Evolutionary conservation across 2,329 filamentous ascomycete species (phyloP).

Genomic region (Scorias spongiosa): DNA sequence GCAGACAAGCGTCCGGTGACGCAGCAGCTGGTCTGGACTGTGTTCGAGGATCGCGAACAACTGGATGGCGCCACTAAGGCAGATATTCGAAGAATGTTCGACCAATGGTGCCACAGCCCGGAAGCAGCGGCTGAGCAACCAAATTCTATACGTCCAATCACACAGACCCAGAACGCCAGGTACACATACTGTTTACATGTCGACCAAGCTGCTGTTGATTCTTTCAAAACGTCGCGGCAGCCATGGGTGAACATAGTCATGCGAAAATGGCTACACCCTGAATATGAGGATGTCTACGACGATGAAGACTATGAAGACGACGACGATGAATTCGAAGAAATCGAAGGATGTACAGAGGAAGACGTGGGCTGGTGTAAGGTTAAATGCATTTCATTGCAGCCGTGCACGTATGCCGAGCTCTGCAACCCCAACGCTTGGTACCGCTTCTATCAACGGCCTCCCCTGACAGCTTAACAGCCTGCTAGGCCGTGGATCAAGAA

Average conservation of each 20-base stretch:
- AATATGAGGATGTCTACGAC: neutral
- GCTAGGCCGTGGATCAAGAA: too few relatives aligned
- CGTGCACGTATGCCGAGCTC: neutral
- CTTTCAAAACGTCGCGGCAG: neutral
- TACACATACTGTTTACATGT: neutral
- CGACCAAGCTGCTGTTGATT: neutral
- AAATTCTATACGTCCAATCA: neutral
- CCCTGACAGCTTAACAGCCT: neutral
- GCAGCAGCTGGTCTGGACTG: neutral
- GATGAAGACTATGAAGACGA: neutral
- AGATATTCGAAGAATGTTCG: neutral
- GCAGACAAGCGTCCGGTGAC: neutral
- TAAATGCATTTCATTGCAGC: neutral
- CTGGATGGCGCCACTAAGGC: neutral
- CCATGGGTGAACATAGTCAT: neutral
- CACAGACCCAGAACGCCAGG: neutral
- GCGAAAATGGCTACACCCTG: neutral
- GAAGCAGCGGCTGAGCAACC: neutral
- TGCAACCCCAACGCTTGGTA: neutral
- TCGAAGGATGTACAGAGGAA: neutral
- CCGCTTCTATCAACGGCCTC: neutral
- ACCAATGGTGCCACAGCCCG: neutral
- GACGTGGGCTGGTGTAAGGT: neutral
- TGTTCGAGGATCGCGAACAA: neutral
- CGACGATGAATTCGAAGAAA: neutral